Evolutionary conservation across 2,329 filamentous ascomycete species (phyloP), one percentile per base, ranked within the genome.

Genomic region (Alternaria consortialis): DNA sequence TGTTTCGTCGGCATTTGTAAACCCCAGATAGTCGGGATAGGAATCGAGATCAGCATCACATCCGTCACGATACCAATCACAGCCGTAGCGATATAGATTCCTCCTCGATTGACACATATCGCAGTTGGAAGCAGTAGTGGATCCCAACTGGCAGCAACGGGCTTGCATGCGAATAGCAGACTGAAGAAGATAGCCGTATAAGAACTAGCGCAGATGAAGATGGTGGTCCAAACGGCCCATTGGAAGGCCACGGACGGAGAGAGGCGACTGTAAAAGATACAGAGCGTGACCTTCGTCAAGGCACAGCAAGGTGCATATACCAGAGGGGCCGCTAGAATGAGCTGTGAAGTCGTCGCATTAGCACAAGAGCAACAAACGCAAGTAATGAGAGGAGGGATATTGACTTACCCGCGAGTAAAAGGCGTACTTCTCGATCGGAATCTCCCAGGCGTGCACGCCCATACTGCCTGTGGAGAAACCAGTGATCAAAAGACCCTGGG

Each of bases 371-470:
- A 20, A 34, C 8, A 29, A 40, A 59, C 27, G n/a, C 23, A 36
- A n/a, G 12, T 31, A 32, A 36, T 7, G 34, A 9, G n/a, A 17
- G 9, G 13, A 44, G 13, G 27, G 7, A 43, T 12, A 12, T 29
- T 20, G 17, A n/a, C 62, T 34, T 58, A 64, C 62, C 23, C 63
- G 51, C 23, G 60, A 58, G 44, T 68, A 68, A 37, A 55, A 62
- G 29, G 56, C 63, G 23, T 64, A 70, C 11, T 53, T 48, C 5
- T 66, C 64, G 8, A 69, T 44, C 6, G 63, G 55, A 7, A 71
- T 69, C 25, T 71, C 68, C 65, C 65, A 71, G n/a, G 67, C 68
- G 34, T 71, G 68, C 12, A 65, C 55, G 1, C 68, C 68, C 5
- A 69, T 68, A 13, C 58, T 60, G 23, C 58, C 62, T 2, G 51